Conservation (phyloP, 768 basidiomycete species). For the Hemileccinum rubropunctum region DNA sequence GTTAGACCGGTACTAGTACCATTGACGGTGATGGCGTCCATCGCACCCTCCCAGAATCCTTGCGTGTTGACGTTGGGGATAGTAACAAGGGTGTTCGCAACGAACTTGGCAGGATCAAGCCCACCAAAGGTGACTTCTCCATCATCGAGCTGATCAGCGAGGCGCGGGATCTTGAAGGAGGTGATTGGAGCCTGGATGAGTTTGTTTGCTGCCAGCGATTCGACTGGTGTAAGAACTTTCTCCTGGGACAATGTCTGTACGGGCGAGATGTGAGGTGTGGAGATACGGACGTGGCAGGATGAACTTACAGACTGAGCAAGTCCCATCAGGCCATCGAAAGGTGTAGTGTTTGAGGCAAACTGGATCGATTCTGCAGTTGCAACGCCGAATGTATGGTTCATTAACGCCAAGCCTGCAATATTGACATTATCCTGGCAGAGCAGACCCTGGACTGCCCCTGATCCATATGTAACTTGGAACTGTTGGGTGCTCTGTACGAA, state of each 20-base stretch:
- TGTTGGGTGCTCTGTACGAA: constrained; percentile 51
- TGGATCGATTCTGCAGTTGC: constrained; percentile 56
- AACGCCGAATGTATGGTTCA: constrained; percentile 66
- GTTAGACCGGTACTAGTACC: constrained; percentile 48
- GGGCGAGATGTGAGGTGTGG: background rate
- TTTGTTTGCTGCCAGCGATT: constrained; percentile 58
- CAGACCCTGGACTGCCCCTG: constrained; percentile 63
- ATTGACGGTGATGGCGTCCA: constrained; percentile 60
- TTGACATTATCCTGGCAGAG: constrained; percentile 61
- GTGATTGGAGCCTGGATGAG: constrained; percentile 63
- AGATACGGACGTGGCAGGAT: constrained; percentile 8
- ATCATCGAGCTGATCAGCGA: constrained; percentile 60
- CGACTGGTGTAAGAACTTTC: constrained; percentile 62
- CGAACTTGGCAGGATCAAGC: constrained; percentile 69
- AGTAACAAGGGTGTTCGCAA: constrained; percentile 52
- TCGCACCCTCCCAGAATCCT: constrained; percentile 80
- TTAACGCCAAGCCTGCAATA: constrained; percentile 60
- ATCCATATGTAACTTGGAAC: constrained; percentile 68
- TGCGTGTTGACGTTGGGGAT: constrained; percentile 58
- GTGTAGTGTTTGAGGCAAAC: constrained; percentile 47
- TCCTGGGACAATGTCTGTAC: constrained; percentile 62
- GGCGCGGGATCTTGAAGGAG: constrained; percentile 78
- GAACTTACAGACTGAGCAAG: constrained; percentile 63
- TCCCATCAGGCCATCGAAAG: constrained; percentile 78
- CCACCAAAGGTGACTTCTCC: constrained; percentile 84